phyloP scores from a whole-genome alignment of 2,329 filamentous ascomycete species.

The Fusarium foetens region DNA sequence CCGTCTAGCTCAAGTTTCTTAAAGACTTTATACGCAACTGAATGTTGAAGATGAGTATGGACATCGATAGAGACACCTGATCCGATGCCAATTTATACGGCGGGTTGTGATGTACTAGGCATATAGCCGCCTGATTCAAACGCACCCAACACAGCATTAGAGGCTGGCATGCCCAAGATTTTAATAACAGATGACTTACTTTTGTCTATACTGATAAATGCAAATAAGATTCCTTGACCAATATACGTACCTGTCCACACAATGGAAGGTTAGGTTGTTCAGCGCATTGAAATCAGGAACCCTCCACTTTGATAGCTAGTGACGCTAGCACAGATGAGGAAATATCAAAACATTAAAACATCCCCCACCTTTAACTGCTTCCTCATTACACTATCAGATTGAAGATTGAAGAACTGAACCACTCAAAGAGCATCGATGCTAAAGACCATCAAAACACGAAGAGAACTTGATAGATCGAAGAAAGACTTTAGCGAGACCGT shows the following conservation, averaged over 20 bases:
- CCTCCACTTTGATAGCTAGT: background rate
- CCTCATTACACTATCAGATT: background rate
- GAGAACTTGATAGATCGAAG: background rate
- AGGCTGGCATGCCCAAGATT: background rate
- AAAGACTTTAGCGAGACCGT: background rate
- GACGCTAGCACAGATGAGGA: conserved; percentile 14
- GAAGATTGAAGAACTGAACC: background rate
- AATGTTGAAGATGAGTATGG: too few relatives aligned
- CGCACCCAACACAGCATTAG: background rate
- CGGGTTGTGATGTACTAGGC: too few relatives aligned
- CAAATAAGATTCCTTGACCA: background rate
- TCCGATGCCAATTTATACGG: too few relatives aligned
- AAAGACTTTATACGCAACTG: too few relatives aligned
- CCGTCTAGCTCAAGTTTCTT: too few relatives aligned
- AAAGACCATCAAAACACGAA: background rate
- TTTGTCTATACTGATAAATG: background rate
- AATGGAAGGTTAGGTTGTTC: background rate
- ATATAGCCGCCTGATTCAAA: background rate
- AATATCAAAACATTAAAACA: conserved; percentile 19
- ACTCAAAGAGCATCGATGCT: background rate
- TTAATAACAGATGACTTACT: background rate
- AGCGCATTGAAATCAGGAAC: background rate
- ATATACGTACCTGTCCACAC: background rate
- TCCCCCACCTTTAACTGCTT: conserved; percentile 3
- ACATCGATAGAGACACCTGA: too few relatives aligned